Evolutionary conservation across 768 basidiomycete species (phyloP).

Genomic region (Cystobasidiopsis lactophilus): DNA sequence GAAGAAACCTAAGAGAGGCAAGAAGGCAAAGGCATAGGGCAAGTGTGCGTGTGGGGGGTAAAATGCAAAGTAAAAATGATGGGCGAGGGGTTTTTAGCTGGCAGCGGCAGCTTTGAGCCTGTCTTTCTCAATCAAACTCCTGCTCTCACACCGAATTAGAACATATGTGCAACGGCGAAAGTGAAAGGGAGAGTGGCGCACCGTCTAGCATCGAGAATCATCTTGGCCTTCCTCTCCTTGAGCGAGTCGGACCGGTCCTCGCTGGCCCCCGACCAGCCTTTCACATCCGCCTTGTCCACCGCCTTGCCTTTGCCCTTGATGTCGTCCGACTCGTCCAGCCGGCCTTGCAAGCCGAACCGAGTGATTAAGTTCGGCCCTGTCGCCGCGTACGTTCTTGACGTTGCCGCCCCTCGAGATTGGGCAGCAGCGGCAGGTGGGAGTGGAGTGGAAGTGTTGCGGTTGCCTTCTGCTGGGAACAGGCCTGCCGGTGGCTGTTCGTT

Average conservation of each 20-base stretch:
- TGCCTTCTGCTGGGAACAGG: neutral
- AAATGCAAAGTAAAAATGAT: too few species aligned
- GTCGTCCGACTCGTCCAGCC: neutral
- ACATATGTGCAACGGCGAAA: too few species aligned
- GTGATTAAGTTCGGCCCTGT: neutral
- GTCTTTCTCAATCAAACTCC: neutral
- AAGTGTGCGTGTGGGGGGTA: too few species aligned
- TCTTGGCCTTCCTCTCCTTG: constrained; percentile 1
- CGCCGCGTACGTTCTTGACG: neutral
- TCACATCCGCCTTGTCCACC: neutral
- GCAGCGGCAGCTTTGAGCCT: neutral
- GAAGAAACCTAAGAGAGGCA: constrained; percentile 2
- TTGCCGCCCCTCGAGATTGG: neutral
- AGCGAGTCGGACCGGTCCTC: neutral
- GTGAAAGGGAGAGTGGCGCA: neutral
- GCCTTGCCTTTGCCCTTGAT: constrained; percentile 3
- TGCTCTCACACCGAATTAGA: neutral
- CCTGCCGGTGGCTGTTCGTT: neutral
- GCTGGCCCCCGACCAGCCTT: neutral
- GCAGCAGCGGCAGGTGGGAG: neutral
- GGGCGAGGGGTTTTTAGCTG: neutral
- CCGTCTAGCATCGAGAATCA: neutral
- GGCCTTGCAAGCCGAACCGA: neutral
- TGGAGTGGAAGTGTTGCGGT: neutral
- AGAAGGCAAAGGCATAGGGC: neutral